These are phyloP conservation scores for Henningerozyma blattae DNA, from an alignment of 805 yeast genomes.

Conservation along the genomic window DNA sequence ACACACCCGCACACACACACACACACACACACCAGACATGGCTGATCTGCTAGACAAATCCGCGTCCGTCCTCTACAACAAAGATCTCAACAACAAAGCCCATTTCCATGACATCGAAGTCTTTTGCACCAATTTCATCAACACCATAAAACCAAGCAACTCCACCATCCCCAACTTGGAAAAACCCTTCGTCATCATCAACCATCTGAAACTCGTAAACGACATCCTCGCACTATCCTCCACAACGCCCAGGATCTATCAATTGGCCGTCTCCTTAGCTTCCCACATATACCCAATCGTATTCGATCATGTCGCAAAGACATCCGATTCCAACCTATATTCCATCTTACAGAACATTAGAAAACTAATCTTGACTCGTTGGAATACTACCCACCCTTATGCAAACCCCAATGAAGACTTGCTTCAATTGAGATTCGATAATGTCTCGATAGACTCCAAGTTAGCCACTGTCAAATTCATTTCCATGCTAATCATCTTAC, in stretches of 20 bases:
- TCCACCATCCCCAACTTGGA: slow-evolving; percentile 12
- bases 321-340: slow-evolving; percentile 39
- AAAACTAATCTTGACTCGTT: slow-evolving; percentile 43
- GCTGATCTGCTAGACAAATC: too few species aligned
- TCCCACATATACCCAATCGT: slow-evolving; percentile 35
- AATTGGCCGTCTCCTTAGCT: slow-evolving; percentile 29
- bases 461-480: slow-evolving; percentile 67
- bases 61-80: too few species aligned
- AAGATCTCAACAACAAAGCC: too few species aligned
- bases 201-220: background rate
- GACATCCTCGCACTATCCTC: background rate
- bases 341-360: slow-evolving; percentile 42
- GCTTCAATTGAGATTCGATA: background rate
- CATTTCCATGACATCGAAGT: too few species aligned
- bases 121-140: too few species aligned
- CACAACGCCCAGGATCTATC: slow-evolving; percentile 24
- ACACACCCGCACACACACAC: too few species aligned
- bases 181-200: slow-evolving; percentile 20
- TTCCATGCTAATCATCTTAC: slow-evolving; percentile 43
- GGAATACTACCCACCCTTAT: slow-evolving; percentile 32
- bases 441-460: slow-evolving; percentile 36
- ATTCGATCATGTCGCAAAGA: slow-evolving; percentile 33
- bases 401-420: background rate
- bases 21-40: too few species aligned
- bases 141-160: slow-evolving; percentile 17